Conservation (phyloP, 2,329 filamentous ascomycete species). For the Aspergillus sp. region DNA sequence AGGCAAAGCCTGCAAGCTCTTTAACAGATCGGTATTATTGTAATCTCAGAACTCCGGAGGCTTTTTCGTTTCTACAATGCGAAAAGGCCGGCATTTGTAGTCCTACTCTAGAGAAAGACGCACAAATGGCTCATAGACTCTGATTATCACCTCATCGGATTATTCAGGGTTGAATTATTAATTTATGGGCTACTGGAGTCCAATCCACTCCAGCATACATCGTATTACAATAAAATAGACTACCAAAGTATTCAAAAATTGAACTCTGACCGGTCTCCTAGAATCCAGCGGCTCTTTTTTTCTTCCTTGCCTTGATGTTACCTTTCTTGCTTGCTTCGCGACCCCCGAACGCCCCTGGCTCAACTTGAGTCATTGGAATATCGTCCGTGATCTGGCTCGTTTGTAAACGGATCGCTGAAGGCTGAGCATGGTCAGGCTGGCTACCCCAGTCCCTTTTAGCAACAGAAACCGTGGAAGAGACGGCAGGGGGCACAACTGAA, state of each 20-base stretch:
- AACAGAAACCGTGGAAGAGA: conserved; percentile 25
- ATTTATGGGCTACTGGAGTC: background rate
- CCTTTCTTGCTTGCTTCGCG: conserved; percentile 31
- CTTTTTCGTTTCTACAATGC: background rate
- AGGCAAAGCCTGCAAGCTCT: no score
- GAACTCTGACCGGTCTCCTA: conserved; percentile 18
- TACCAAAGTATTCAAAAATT: background rate
- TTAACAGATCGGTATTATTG: no score
- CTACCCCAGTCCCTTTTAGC: conserved; percentile 31
- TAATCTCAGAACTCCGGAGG: background rate
- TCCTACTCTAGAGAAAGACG: background rate
- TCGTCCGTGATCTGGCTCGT: conserved; percentile 38
- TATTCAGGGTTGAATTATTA: background rate
- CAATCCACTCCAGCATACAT: background rate
- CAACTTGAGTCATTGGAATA: conserved; percentile 42
- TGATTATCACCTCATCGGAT: conserved; percentile 4
- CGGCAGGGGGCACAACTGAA: conserved; percentile 18
- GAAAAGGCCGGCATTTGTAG: background rate
- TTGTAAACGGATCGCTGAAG: conserved; percentile 20
- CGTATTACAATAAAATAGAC: background rate
- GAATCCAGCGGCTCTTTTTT: conserved; percentile 43
- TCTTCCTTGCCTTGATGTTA: conserved; percentile 36
- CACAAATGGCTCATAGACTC: conserved; percentile 4
- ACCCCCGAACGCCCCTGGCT: conserved; percentile 40
- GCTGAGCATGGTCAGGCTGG: conserved; percentile 28